These are phyloP conservation scores for Acer campestre DNA, from an alignment of 345 rosid species.

Conservation along the genomic window DNA sequence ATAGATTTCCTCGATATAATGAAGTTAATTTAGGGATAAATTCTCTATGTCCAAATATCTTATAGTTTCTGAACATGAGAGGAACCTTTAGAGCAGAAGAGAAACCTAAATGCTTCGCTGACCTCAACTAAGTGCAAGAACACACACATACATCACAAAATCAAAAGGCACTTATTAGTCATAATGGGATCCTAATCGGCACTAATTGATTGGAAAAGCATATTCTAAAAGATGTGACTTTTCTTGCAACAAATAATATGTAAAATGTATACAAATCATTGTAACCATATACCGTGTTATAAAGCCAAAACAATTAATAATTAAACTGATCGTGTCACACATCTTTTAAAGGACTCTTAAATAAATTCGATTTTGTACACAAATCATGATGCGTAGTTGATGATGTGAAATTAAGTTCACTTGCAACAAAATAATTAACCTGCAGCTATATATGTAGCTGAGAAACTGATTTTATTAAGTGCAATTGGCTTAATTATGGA, in stretches of 20 bases:
- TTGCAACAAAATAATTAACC: too few species aligned
- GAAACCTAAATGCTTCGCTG: not conserved
- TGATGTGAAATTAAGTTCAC: too few species aligned
- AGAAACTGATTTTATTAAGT: too few species aligned
- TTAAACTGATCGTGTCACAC: too few species aligned
- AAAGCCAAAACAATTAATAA: too few species aligned
- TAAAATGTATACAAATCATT: too few species aligned
- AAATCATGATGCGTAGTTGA: too few species aligned
- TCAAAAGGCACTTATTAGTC: not conserved
- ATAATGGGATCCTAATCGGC: slow-evolving; percentile 12
- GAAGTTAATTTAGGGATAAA: not conserved
- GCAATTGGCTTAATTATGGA: not conserved
- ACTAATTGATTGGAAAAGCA: not conserved
- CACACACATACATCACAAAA: not conserved
- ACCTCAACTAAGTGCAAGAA: not conserved
- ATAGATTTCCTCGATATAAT: too few species aligned
- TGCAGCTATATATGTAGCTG: too few species aligned
- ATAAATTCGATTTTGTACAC: too few species aligned
- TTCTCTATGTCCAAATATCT: not conserved
- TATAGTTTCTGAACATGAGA: not conserved
- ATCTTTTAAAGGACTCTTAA: too few species aligned
- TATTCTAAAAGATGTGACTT: not conserved
- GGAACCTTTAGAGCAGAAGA: not conserved
- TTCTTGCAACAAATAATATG: not conserved
- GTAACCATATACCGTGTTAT: too few species aligned